Evolutionary conservation across 768 basidiomycete species (phyloP).

Genomic region (Galerina marginata): DNA sequence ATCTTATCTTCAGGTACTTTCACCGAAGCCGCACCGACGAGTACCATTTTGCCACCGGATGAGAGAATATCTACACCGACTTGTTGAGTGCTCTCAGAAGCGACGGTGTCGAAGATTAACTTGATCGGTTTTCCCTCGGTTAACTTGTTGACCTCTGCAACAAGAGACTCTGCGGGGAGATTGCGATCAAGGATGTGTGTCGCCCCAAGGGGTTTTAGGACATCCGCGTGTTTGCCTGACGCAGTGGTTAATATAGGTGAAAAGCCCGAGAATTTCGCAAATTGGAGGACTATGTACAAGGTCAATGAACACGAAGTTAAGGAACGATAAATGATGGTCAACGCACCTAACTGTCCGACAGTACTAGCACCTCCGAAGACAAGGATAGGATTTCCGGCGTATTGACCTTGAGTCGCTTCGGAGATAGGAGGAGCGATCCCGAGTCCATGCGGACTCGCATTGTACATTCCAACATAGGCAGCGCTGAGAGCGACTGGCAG

Average conservation of each 20-base stretch:
- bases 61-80: conserved; percentile 29
- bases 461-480: conserved; percentile 55
- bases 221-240: conserved; percentile 31
- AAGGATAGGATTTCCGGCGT: conserved; percentile 48
- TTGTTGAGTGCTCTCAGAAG: conserved; percentile 26
- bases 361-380: conserved; percentile 6
- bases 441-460: conserved; percentile 39
- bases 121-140: conserved; percentile 23
- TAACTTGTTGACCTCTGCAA: conserved; percentile 24
- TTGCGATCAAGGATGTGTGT: conserved; percentile 42
- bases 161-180: conserved; percentile 21
- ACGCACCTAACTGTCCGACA: conserved; percentile 13
- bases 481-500: conserved; percentile 43
- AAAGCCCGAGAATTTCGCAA: conserved; percentile 47
- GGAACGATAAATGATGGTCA: no score
- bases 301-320: not conserved
- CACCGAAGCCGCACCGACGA: not conserved
- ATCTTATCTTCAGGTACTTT: conserved; percentile 17
- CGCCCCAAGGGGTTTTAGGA: conserved; percentile 45
- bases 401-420: conserved; percentile 37
- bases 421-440: conserved; percentile 45
- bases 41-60: conserved; percentile 13
- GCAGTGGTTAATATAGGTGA: conserved; percentile 46
- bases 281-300: conserved; percentile 22
- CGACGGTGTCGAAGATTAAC: conserved; percentile 33